Percentiles rank a stretch among this genome's conserved stretches.
phyloP scores from a whole-genome alignment of 495 filamentous ascomycete species.

The Podospora pseudocomata region DNA sequence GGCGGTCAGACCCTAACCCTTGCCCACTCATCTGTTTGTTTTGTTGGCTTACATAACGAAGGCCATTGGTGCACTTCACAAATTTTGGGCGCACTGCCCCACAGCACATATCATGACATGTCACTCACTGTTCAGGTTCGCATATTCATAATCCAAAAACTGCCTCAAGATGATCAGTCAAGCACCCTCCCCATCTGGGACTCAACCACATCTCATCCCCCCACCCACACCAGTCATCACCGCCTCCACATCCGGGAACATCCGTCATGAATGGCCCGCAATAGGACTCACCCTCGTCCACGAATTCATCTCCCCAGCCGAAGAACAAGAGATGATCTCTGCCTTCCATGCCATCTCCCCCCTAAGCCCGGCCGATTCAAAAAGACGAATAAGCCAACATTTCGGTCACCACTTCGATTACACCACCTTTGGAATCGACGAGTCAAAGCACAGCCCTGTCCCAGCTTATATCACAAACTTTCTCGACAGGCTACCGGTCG shows the following conservation, averaged over 20 bases:
- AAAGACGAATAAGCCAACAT: constrained; percentile 30
- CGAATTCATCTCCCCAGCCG: constrained; percentile 28
- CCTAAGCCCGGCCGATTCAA: constrained; percentile 4
- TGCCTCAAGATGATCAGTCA: no score
- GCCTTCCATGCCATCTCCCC: constrained; percentile 27
- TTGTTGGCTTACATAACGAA: no score
- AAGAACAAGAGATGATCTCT: constrained; percentile 28
- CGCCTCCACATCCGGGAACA: neutral
- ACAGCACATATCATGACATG: no score
- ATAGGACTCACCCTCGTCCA: constrained; percentile 29
- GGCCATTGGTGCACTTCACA: no score
- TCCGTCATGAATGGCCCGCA: constrained; percentile 15
- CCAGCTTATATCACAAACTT: constrained; percentile 27
- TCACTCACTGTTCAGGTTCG: no score
- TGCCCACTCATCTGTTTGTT: no score
- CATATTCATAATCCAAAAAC: no score
- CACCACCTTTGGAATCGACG: constrained; percentile 33
- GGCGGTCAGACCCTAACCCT: no score
- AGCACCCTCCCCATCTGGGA: neutral
- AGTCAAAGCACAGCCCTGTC: constrained; percentile 23
- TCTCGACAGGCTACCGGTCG: constrained; percentile 28
- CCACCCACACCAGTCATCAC: neutral
- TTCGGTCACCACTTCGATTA: constrained; percentile 37
- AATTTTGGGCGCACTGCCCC: no score
- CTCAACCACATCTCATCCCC: neutral